Percentiles rank a stretch among this genome's conserved stretches.
These are phyloP conservation scores for Pseudocercospora eumusae DNA, from an alignment of 2,329 filamentous ascomycete genomes.

Conservation along the genomic window DNA sequence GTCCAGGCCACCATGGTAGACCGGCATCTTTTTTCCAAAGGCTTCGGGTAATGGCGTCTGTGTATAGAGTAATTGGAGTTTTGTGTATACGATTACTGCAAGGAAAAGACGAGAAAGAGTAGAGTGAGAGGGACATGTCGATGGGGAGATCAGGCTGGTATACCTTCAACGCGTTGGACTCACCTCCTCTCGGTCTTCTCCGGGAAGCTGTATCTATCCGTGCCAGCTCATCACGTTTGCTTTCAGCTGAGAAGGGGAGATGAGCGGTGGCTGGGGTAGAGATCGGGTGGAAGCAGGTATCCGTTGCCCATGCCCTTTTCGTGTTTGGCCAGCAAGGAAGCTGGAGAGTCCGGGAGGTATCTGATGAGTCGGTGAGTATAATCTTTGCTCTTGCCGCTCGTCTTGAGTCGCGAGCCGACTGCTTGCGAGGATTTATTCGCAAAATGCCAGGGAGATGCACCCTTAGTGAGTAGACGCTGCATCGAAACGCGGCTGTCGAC, in stretches of 20 bases:
- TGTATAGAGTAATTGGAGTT: not conserved
- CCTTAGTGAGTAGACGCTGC: no score
- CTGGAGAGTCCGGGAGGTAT: not conserved
- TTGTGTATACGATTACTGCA: not conserved
- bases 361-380: not conserved
- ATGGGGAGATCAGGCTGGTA: not conserved
- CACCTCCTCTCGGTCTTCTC: not conserved
- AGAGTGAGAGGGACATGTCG: no score
- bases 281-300: slow-evolving; percentile 2
- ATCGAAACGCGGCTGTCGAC: no score
- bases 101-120: not conserved
- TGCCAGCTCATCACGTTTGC: not conserved
- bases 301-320: not conserved
- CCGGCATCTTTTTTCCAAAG: no score
- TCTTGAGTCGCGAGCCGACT: no score
- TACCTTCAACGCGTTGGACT: not conserved
- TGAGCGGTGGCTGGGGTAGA: not conserved
- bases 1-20: no score
- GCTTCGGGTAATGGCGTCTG: not conserved
- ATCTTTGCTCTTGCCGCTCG: not conserved
- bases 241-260: not conserved
- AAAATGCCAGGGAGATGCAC: no score
- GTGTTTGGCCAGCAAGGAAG: not conserved
- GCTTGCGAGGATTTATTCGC: no score
- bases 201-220: not conserved